Evolutionary conservation across 192 early-diverging fungal species (phyloP).

Genomic region (Coemansia javaensis): DNA sequence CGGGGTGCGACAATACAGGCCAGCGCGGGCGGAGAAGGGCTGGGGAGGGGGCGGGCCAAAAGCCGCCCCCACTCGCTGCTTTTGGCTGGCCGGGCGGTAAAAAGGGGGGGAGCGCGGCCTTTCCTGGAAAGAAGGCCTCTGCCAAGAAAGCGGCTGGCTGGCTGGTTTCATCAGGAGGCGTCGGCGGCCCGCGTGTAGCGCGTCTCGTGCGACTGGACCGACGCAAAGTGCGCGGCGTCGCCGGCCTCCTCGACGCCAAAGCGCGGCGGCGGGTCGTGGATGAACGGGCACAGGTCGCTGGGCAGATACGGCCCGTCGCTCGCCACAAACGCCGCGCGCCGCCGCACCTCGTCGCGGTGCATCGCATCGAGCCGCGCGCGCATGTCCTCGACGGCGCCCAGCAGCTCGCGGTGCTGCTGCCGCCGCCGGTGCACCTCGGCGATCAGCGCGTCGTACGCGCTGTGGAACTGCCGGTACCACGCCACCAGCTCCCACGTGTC

Average conservation of each 20-base stretch:
- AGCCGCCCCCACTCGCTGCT: no score
- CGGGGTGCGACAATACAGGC: no score
- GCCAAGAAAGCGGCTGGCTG: no score
- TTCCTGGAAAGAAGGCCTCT: no score
- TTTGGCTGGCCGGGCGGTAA: no score
- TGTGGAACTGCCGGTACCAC: constrained; percentile 48
- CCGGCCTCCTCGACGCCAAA: constrained; percentile 38
- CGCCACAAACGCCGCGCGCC: constrained; percentile 37
- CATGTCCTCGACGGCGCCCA: constrained; percentile 38
- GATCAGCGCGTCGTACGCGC: constrained; percentile 43
- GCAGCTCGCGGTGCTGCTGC: constrained; percentile 26
- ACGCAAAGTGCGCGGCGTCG: constrained; percentile 27
- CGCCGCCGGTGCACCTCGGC: constrained; percentile 43
- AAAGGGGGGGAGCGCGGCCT: no score
- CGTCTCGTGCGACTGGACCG: constrained; percentile 48
- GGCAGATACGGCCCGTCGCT: constrained; percentile 35
- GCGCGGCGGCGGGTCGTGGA: constrained; percentile 45
- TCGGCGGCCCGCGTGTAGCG: constrained; percentile 5
- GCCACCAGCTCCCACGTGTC: constrained; percentile 44
- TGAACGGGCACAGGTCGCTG: constrained; percentile 52
- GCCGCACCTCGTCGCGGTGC: constrained; percentile 29
- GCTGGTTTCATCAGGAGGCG: not conserved
- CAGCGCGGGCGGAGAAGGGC: no score
- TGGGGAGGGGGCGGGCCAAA: no score
- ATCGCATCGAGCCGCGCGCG: constrained; percentile 28